A percentile compares a stretch with the other conserved stretches of the same genome.
These are phyloP conservation scores for Elaeis guineensis DNA, from an alignment of 176 grass and related monocot species.

Conservation along the genomic window DNA sequence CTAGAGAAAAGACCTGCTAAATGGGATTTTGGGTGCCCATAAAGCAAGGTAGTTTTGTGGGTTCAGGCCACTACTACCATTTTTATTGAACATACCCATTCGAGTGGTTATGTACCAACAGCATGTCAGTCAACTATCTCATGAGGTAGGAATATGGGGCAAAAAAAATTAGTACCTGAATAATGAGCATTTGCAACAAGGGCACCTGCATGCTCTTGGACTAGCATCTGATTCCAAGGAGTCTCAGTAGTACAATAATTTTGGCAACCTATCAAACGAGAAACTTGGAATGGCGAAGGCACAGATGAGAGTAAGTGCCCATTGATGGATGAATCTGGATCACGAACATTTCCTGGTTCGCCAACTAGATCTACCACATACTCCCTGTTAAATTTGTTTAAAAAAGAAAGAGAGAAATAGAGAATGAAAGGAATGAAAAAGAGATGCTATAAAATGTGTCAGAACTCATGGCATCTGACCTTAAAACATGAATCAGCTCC, in stretches of 20 bases:
- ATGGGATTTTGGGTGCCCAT: no score
- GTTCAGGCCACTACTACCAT: no score
- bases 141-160: no score
- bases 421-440: neutral
- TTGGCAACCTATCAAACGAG: constrained; percentile 28
- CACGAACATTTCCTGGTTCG: constrained; percentile 46
- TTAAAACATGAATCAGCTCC: no score
- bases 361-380: constrained; percentile 76
- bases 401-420: neutral
- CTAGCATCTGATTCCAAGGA: constrained; percentile 19
- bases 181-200: constrained; percentile 20
- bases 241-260: constrained; percentile 24
- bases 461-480: no score
- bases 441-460: no score
- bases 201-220: constrained; percentile 24
- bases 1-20: no score
- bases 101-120: no score
- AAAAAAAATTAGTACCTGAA: constrained; percentile 23
- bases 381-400: constrained; percentile 36
- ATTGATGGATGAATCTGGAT: constrained; percentile 91
- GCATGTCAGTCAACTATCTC: no score
- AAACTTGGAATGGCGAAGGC: constrained; percentile 72
- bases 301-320: constrained; percentile 54
- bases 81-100: no score
- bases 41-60: no score